phyloP scores from a whole-genome alignment of 2,329 filamentous ascomycete species.

The Seiridium unicorne region DNA sequence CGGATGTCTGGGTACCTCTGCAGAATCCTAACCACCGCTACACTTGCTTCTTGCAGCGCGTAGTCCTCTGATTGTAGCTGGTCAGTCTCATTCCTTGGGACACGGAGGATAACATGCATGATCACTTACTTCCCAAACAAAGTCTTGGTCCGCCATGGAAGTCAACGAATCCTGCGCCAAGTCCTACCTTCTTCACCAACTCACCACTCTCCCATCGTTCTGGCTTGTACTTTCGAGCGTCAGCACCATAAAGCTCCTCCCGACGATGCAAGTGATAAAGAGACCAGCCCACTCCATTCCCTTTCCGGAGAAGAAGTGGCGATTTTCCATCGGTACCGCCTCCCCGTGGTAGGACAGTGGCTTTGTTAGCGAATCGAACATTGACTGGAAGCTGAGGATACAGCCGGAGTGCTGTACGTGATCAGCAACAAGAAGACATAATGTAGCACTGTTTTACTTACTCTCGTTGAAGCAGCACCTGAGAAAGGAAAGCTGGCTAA shows the following conservation, averaged over 20 bases:
- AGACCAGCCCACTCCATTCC: constrained; percentile 21
- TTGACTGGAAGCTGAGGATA: constrained; percentile 15
- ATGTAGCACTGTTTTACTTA: not conserved
- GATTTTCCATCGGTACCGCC: constrained; percentile 25
- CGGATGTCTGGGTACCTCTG: constrained; percentile 18
- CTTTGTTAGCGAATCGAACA: constrained; percentile 10
- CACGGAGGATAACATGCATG: not conserved
- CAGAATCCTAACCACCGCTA: constrained; percentile 17
- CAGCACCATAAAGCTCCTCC: constrained; percentile 14
- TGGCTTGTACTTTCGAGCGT: constrained; percentile 13
- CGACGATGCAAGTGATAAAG: constrained; percentile 21
- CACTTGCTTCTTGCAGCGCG: constrained; percentile 20
- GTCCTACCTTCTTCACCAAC: constrained; percentile 5
- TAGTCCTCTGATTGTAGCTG: constrained; percentile 19
- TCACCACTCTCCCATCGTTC: constrained; percentile 14
- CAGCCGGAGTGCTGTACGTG: constrained; percentile 12
- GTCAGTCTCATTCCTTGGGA: not conserved
- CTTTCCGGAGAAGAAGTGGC: constrained; percentile 25
- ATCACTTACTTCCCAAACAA: constrained; percentile 15
- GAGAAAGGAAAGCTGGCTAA: constrained; percentile 15
- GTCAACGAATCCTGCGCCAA: constrained; percentile 13
- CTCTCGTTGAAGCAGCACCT: constrained; percentile 19
- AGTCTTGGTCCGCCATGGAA: constrained; percentile 15
- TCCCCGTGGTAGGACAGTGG: constrained; percentile 25
- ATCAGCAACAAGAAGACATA: not conserved